Evolutionary conservation across 2,329 filamentous ascomycete species (phyloP).

Genomic region (Neonectria punicea): DNA sequence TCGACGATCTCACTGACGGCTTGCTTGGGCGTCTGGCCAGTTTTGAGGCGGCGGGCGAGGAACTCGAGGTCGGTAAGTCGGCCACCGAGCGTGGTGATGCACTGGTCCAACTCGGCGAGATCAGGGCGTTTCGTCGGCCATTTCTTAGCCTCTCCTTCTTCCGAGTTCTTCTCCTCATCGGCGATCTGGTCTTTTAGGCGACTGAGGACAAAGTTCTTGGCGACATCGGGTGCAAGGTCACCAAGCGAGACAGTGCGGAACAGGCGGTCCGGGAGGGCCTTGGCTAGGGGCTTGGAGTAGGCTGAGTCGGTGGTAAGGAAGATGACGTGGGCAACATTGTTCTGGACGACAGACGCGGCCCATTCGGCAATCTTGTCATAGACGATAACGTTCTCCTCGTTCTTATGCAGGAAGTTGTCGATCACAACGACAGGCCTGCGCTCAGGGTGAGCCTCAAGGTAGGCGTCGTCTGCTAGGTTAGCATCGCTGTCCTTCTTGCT

Average conservation of each 20-base stretch:
- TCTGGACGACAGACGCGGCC: constrained; percentile 85
- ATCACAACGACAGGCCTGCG: constrained; percentile 84
- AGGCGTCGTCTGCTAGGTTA: constrained; percentile 82
- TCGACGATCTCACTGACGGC: constrained; percentile 91
- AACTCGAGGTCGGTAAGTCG: constrained; percentile 96
- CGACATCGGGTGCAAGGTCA: constrained; percentile 86
- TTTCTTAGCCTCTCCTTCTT: constrained; percentile 42
- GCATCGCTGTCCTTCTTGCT: constrained; percentile 79
- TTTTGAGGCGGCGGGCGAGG: constrained; percentile 87
- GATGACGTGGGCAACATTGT: constrained; percentile 92
- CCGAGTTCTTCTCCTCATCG: constrained; percentile 40
- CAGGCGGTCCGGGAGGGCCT: constrained; percentile 88
- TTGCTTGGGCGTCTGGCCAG: constrained; percentile 82
- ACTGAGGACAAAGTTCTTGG: constrained; percentile 88
- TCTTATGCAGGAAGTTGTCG: constrained; percentile 90
- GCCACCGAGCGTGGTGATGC: constrained; percentile 85
- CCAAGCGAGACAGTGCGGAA: constrained; percentile 88
- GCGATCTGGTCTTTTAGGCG: constrained; percentile 69
- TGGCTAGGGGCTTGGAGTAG: constrained; percentile 87
- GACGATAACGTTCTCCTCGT: constrained; percentile 69
- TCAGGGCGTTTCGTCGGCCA: constrained; percentile 50
- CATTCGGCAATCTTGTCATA: constrained; percentile 88
- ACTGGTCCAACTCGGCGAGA: constrained; percentile 79
- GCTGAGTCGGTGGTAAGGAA: constrained; percentile 92
- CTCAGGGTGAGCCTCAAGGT: constrained; percentile 89